phyloP scores from a whole-genome alignment of 139 green algal genomes.

The Edaphochlamys debaryana region DNA sequence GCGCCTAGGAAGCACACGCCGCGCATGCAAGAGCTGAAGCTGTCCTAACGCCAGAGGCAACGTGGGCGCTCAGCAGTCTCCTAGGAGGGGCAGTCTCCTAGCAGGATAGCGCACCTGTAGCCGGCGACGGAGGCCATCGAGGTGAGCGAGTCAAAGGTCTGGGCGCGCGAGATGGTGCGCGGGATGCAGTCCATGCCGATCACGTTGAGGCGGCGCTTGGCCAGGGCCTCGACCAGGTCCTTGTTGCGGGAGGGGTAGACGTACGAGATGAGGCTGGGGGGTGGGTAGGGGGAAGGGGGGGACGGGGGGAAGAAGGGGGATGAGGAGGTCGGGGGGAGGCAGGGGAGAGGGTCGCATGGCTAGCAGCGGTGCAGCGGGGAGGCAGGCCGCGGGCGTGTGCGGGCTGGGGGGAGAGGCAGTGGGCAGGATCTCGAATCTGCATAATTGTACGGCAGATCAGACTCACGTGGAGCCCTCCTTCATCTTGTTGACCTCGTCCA shows the following conservation, averaged over 20 bases:
- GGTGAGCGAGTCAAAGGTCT: conserved; percentile 86
- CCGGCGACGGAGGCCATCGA: conserved; percentile 92
- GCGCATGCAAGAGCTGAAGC: no score
- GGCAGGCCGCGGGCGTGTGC: no score
- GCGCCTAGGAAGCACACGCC: no score
- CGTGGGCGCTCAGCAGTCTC: no score
- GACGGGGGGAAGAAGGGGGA: not conserved
- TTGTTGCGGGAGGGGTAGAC: conserved; percentile 85
- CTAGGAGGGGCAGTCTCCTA: no score
- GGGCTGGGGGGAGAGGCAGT: no score
- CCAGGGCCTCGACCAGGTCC: conserved; percentile 77
- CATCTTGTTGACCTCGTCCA: conserved; percentile 70
- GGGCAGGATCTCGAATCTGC: no score
- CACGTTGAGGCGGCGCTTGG: conserved; percentile 71
- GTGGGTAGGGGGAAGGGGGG: not conserved
- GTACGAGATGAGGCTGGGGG: conserved; percentile 76
- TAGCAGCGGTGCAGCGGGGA: no score
- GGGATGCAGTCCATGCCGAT: conserved; percentile 94
- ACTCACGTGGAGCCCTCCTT: conserved; percentile 66
- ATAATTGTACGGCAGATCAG: no score
- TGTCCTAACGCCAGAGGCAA: no score
- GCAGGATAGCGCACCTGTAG: no score
- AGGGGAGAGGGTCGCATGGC: not conserved
- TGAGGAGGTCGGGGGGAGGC: not conserved
- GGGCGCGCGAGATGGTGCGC: conserved; percentile 75